Percentiles rank a stretch among this genome's conserved stretches.
Evolutionary conservation across 441 rosid species (phyloP).

Genomic region (Corymbia calophylla): DNA sequence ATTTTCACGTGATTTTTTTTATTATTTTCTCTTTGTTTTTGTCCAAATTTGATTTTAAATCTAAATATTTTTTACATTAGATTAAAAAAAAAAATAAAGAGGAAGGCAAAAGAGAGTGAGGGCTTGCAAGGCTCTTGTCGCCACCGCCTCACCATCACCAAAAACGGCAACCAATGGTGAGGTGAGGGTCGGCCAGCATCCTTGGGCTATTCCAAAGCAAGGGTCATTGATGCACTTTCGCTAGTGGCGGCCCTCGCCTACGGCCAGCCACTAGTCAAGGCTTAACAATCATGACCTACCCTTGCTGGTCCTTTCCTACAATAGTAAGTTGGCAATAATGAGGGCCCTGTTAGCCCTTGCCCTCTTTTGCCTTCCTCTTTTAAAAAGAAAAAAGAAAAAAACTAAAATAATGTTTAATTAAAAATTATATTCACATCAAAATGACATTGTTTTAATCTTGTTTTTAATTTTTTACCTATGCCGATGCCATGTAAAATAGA

Average conservation of each 20-base stretch:
- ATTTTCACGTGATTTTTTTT: too few species aligned
- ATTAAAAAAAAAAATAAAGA: too few species aligned
- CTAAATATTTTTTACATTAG: not conserved
- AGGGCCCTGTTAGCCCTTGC: not conserved
- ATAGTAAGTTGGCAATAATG: not conserved
- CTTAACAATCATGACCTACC: not conserved
- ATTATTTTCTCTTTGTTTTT: not conserved
- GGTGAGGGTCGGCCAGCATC: not conserved
- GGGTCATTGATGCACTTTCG: too few species aligned
- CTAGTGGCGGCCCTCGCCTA: too few species aligned
- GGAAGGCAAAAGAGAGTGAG: not conserved
- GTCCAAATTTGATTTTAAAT: too few species aligned
- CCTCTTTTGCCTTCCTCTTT: not conserved
- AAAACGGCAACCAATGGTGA: not conserved
- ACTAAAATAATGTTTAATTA: too few species aligned
- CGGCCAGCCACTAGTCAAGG: accelerated
- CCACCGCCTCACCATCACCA: not conserved
- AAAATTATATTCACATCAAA: not conserved
- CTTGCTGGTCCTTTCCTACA: not conserved
- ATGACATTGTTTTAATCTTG: too few species aligned
- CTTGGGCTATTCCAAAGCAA: too few species aligned
- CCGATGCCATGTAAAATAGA: not conserved
- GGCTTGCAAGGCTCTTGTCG: not conserved
- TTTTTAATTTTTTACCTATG: not conserved
- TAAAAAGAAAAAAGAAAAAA: too few species aligned